A percentile compares a stretch with the other conserved stretches of the same genome.
Conservation (phyloP, 805 yeast species). For the Saccharomycopsis javanensis region DNA sequence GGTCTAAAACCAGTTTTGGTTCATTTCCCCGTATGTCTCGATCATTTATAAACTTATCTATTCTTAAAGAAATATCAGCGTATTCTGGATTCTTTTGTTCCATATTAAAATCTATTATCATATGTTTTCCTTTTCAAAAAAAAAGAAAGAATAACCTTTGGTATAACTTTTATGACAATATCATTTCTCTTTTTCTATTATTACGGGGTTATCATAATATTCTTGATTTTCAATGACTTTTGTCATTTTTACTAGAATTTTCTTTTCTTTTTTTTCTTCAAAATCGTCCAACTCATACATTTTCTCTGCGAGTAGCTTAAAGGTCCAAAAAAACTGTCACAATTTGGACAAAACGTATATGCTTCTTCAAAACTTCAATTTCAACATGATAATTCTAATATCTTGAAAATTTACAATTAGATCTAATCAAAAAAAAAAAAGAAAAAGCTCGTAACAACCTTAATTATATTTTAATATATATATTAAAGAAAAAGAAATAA, state of each 20-base stretch:
- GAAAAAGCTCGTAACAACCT: neutral
- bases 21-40: constrained; percentile 1
- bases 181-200: neutral
- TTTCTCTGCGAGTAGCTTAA: neutral
- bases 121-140: neutral
- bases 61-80: neutral
- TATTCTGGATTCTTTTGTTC: neutral
- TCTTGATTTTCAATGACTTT: neutral
- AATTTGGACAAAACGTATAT: neutral
- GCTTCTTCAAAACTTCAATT: neutral
- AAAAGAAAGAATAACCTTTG: too few relatives aligned
- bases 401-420: neutral
- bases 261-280: neutral
- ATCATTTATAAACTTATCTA: constrained; percentile 3
- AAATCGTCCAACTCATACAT: too few relatives aligned
- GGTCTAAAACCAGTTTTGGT: neutral
- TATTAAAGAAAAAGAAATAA: neutral
- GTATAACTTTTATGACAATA: too few relatives aligned
- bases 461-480: neutral
- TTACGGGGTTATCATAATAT: neutral
- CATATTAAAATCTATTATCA: neutral
- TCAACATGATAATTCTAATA: neutral
- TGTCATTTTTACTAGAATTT: neutral
- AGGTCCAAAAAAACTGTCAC: neutral
- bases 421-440: neutral